These are phyloP conservation scores for Lachancea thermotolerans DNA, from an alignment of 805 yeast genomes.

Conservation along the genomic window DNA sequence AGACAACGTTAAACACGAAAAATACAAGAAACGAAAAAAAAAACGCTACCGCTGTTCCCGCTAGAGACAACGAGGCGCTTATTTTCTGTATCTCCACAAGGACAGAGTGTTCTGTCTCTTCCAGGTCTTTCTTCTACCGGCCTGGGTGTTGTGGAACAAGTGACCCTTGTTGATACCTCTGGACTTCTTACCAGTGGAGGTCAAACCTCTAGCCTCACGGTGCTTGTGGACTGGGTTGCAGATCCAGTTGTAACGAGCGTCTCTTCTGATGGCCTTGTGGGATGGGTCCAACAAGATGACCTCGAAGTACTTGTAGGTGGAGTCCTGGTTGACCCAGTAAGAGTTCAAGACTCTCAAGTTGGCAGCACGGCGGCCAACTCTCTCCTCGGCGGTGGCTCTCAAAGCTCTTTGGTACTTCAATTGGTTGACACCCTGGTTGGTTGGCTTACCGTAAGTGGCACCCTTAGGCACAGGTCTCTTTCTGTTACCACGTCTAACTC, in stretches of 20 bases:
- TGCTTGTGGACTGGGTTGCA: conserved; percentile 99
- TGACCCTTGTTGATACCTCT: conserved; percentile 99
- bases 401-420: conserved; percentile 98
- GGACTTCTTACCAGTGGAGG: conserved; percentile 96
- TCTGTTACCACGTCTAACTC: conserved; percentile 99
- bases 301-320: conserved; percentile 98
- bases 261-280: conserved; percentile 98
- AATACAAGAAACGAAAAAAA: conserved; percentile 6
- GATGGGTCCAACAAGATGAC: conserved; percentile 95
- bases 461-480: conserved; percentile 99
- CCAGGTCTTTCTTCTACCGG: conserved; percentile 99
- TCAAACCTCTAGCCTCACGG: conserved; percentile 99
- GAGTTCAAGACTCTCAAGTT: conserved; percentile 99
- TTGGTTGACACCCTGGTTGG: conserved; percentile 99
- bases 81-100: conserved; percentile 98
- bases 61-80: conserved; percentile 26
- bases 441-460: conserved; percentile 99
- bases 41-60: neutral
- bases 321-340: conserved; percentile 99
- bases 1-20: conserved; percentile 2
- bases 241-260: conserved; percentile 99
- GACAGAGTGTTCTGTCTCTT: conserved; percentile 98
- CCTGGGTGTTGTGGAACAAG: conserved; percentile 94
- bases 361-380: conserved; percentile 98
- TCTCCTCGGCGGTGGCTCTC: conserved; percentile 98